Percentiles rank a stretch among this genome's conserved stretches.
phyloP scores from a whole-genome alignment of 2,329 filamentous ascomycete species.

The Epichloe glyceriae region DNA sequence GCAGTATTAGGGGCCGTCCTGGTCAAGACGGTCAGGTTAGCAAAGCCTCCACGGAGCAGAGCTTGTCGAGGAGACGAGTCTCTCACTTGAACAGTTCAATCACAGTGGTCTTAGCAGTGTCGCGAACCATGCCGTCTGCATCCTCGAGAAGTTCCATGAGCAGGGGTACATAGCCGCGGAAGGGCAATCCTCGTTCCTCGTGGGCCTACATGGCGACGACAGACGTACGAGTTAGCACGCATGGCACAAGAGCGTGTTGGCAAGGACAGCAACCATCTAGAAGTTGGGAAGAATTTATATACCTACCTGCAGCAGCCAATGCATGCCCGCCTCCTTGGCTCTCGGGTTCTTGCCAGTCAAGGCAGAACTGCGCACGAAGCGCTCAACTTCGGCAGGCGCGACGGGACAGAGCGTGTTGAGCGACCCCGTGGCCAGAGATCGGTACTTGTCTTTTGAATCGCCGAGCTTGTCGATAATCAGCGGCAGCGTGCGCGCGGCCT shows the following conservation, averaged over 20 bases:
- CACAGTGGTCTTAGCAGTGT: conserved; percentile 68
- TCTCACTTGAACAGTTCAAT: conserved; percentile 71
- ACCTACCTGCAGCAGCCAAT: conserved; percentile 66
- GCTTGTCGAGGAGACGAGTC: neutral
- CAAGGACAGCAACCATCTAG: neutral
- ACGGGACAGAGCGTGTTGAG: conserved; percentile 66
- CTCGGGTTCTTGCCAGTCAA: conserved; percentile 70
- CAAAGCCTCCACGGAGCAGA: neutral
- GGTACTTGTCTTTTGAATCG: conserved; percentile 76
- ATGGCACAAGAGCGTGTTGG: neutral
- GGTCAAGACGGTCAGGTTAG: conserved; percentile 4
- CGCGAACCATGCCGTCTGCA: conserved; percentile 75
- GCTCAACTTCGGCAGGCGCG: conserved; percentile 62
- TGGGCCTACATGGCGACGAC: conserved; percentile 50
- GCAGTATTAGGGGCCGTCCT: conserved; percentile 69
- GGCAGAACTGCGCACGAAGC: conserved; percentile 62
- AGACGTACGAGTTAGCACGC: conserved; percentile 9
- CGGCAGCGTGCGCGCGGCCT: conserved; percentile 59
- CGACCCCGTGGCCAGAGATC: conserved; percentile 59
- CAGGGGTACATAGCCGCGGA: conserved; percentile 68
- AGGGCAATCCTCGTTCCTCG: conserved; percentile 63
- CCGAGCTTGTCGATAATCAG: conserved; percentile 74
- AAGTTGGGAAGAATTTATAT: neutral
- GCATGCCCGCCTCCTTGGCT: conserved; percentile 73
- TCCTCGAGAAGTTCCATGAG: conserved; percentile 84